Conservation (phyloP, 257 asterid species). For the Ilex asprella region DNA sequence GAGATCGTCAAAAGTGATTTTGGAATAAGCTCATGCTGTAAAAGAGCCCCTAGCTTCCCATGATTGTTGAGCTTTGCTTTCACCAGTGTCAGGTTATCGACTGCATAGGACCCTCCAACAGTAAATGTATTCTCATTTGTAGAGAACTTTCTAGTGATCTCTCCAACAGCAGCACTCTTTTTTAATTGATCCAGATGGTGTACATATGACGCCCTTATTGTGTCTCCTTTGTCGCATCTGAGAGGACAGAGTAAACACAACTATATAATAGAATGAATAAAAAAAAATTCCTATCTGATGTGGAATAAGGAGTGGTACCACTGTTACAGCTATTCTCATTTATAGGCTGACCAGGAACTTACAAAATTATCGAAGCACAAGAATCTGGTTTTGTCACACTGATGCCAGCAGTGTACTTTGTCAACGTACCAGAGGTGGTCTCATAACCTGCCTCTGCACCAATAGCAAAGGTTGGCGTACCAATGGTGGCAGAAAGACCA, state of each 20-base stretch:
- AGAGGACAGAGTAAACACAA: not conserved
- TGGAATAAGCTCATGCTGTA: conserved; percentile 64
- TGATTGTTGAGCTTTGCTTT: conserved; percentile 74
- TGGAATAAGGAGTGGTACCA: not conserved
- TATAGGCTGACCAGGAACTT: conserved; percentile 18
- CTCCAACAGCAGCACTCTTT: conserved; percentile 57
- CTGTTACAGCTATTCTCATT: too few relatives aligned
- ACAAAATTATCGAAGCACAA: conserved; percentile 66
- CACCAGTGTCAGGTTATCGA: conserved; percentile 53
- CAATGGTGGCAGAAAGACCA: conserved; percentile 61
- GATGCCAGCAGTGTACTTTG: conserved; percentile 80
- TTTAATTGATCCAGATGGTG: conserved; percentile 47
- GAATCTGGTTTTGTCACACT: conserved; percentile 69
- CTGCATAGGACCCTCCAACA: conserved; percentile 64
- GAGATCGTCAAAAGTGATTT: conserved; percentile 64
- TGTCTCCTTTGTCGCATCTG: conserved; percentile 79
- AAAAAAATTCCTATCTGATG: too few relatives aligned
- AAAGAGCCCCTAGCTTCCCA: conserved; percentile 54
- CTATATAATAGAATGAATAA: not conserved
- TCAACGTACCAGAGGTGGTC: conserved; percentile 51
- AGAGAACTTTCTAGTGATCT: conserved; percentile 62
- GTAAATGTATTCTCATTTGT: conserved; percentile 74
- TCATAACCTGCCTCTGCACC: conserved; percentile 90
- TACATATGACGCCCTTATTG: conserved; percentile 57
- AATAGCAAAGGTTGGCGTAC: conserved; percentile 77